Evolutionary conservation across 306 rosid species (phyloP).

Genomic region (Glycine soja): DNA sequence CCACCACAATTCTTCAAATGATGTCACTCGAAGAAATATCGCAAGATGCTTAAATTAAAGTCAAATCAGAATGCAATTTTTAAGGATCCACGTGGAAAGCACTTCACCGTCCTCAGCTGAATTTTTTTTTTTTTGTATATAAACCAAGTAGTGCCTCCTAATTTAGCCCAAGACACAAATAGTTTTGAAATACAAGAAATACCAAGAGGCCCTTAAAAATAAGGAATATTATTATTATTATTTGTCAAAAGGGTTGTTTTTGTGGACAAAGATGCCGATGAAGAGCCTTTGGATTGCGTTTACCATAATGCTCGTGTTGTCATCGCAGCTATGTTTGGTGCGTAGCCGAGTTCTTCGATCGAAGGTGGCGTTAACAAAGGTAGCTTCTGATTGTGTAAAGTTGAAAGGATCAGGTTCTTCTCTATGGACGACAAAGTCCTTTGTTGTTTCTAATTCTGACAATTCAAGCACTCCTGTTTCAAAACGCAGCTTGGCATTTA

Average conservation of each 20-base stretch:
- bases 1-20: slow-evolving; percentile 10
- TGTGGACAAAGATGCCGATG: slow-evolving; percentile 44
- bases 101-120: slow-evolving; percentile 55
- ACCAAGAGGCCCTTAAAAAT: neutral
- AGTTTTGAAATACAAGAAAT: slow-evolving; percentile 2
- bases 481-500: slow-evolving; percentile 53
- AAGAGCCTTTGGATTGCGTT: slow-evolving; percentile 49
- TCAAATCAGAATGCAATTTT: slow-evolving; percentile 54
- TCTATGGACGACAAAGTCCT: slow-evolving; percentile 37
- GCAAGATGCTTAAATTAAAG: slow-evolving; percentile 11
- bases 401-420: neutral
- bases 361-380: neutral
- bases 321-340: slow-evolving; percentile 50
- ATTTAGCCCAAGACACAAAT: slow-evolving; percentile 27
- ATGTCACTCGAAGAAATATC: neutral
- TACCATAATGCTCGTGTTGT: slow-evolving; percentile 51
- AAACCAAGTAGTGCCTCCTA: slow-evolving; percentile 22
- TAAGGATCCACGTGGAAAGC: slow-evolving; percentile 49
- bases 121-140: slow-evolving; percentile 26
- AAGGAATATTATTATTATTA: slow-evolving; percentile 34
- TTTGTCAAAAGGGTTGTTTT: neutral
- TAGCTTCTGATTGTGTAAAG: neutral
- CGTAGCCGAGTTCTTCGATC: slow-evolving; percentile 66
- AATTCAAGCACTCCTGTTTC: slow-evolving; percentile 52
- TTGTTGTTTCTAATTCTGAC: slow-evolving; percentile 46